Evolutionary conservation across 495 filamentous ascomycete genomes (phyloP), one percentile per base, ranked within the genome.

Genomic region (Terfezia boudieri): DNA sequence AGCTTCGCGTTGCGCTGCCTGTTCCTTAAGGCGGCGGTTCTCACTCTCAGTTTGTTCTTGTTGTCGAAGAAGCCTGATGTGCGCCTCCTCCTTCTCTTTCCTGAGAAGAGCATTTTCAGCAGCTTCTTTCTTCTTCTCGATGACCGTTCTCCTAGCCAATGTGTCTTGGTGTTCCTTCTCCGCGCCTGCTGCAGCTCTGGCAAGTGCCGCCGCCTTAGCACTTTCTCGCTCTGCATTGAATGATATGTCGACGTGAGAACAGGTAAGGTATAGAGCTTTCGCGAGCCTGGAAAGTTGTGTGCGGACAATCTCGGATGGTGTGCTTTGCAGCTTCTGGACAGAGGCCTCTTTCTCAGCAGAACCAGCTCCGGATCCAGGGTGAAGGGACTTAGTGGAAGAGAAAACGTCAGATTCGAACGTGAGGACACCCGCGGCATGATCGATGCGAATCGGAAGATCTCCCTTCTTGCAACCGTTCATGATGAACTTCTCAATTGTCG

Each of bases 381-480:
- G 86, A 49, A 85, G 76, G 57, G 90, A 84, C 73, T 94, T 95
- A 60, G 89, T 81, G 36, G 90, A 94, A 37, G 90, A 93, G 74
- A 98, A 96, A 56, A 96, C 84, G 67, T 98, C 90, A 53, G 87
- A 88, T 64, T 98, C 90, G 61, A 98, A 98, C 62, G 86, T 95
- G 51, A 98, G 78, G 50, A 94, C 80, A 53, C 92, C 86, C 26
- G 86, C 84, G 57, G 85, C 84, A 67, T 98, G 90, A 63, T 96
- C 84, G 63, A 98, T 83, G 55, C 90, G 88, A 64, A 98, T 94
- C 48, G 90, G 82, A 51, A 98, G 76, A 61, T 98, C 92, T 36
- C 90, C 90, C 75, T 98, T 98, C 78, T 98, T 98, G 76, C 90
- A 95, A 57, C 90, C 90, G 70, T 98, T 98, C 90, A 98, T 98